These are phyloP conservation scores for Penicillium pancosmium DNA, from an alignment of 495 filamentous ascomycete species.

Conservation along the genomic window DNA sequence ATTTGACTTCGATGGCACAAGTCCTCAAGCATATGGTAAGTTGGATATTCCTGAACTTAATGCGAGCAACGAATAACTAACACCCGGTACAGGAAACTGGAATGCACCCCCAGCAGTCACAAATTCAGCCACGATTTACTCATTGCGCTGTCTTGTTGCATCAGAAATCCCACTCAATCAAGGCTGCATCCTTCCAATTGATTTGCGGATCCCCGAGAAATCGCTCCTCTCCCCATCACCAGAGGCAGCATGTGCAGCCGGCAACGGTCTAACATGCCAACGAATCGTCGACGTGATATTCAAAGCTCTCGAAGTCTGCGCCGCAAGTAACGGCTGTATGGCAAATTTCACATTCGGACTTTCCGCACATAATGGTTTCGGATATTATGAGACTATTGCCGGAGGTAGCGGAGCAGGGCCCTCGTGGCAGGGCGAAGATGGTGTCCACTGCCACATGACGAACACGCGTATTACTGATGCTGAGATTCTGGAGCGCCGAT, in stretches of 20 bases:
- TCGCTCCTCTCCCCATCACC: constrained; percentile 81
- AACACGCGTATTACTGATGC: constrained; percentile 92
- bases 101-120: constrained; percentile 85
- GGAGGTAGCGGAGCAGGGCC: constrained; percentile 82
- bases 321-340: constrained; percentile 46
- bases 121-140: constrained; percentile 91
- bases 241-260: constrained; percentile 78
- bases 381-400: constrained; percentile 89
- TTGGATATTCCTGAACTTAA: no score
- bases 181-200: constrained; percentile 82
- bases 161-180: constrained; percentile 92
- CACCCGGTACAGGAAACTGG: no score
- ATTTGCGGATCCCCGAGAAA: constrained; percentile 73
- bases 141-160: constrained; percentile 78
- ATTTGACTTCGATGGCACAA: constrained; percentile 83
- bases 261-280: constrained; percentile 79
- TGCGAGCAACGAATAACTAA: no score
- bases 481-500: constrained; percentile 83
- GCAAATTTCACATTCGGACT: no score
- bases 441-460: constrained; percentile 91
- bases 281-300: constrained; percentile 87
- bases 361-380: constrained; percentile 54
- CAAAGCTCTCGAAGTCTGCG: constrained; percentile 78
- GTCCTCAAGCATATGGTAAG: constrained; percentile 25
- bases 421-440: constrained; percentile 77